Conservation (phyloP, 2,329 filamentous ascomycete species). For the Talaromyces verruculosus region DNA sequence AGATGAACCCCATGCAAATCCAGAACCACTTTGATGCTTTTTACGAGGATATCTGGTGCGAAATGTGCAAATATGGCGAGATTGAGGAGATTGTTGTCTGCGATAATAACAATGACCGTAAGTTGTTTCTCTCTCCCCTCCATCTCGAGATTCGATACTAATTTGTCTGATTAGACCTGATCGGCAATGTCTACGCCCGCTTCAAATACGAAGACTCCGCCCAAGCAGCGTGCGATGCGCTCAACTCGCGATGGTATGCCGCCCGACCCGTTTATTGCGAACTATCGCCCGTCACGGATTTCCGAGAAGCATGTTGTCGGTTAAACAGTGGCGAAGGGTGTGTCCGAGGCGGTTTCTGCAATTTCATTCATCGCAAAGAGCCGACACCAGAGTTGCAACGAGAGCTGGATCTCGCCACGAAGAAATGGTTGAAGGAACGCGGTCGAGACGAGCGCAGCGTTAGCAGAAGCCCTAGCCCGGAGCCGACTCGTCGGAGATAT, state of each 20-base stretch:
- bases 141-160: not conserved
- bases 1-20: constrained; percentile 93
- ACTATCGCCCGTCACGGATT: constrained; percentile 93
- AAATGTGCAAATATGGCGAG: constrained; percentile 98
- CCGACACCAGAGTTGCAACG: constrained; percentile 83
- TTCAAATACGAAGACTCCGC: constrained; percentile 99
- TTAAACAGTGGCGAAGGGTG: constrained; percentile 94
- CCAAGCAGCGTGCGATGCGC: constrained; percentile 86
- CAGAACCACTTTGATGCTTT: constrained; percentile 99
- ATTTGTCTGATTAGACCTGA: constrained; percentile 63
- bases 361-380: constrained; percentile 98
- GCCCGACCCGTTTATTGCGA: constrained; percentile 98
- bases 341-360: constrained; percentile 95
- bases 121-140: constrained; percentile 37
- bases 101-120: constrained; percentile 98
- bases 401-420: constrained; percentile 82
- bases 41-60: constrained; percentile 99
- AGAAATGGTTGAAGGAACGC: constrained; percentile 90
- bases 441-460: constrained; percentile 82
- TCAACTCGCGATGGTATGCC: constrained; percentile 96
- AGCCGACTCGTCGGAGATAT: constrained; percentile 72
- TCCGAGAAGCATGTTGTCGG: constrained; percentile 94
- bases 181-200: constrained; percentile 97
- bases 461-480: constrained; percentile 79
- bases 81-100: constrained; percentile 97